A percentile compares a stretch with the other conserved stretches of the same genome.
Conservation (phyloP, 2,329 filamentous ascomycete species). For the Pseudogymnoascus sp. region DNA sequence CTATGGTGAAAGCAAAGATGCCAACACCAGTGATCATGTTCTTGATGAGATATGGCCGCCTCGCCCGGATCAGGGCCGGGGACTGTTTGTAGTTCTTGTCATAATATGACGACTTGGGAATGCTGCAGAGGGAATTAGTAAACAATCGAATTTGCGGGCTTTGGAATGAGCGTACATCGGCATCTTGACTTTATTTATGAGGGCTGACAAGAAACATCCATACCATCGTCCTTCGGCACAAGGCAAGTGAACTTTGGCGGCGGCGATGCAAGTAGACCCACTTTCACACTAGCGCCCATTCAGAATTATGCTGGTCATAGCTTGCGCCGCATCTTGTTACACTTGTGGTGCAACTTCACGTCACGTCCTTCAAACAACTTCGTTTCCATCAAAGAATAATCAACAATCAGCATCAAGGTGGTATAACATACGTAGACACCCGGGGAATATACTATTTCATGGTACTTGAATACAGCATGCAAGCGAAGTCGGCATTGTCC, state of each 20-base stretch:
- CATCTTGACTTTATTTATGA: conserved; percentile 10
- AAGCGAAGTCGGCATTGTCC: background rate
- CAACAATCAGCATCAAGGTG: conserved; percentile 4
- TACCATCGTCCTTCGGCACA: background rate
- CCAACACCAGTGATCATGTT: conserved; percentile 76
- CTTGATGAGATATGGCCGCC: conserved; percentile 84
- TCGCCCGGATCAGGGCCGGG: conserved; percentile 81
- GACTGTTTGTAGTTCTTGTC: conserved; percentile 78
- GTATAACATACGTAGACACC: conserved; percentile 5
- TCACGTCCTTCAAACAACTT: conserved; percentile 5
- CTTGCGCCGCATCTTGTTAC: background rate
- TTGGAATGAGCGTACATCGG: conserved; percentile 8
- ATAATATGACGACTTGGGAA: conserved; percentile 78
- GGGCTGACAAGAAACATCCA: conserved; percentile 1
- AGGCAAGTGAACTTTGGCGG: background rate
- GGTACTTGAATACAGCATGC: conserved; percentile 5
- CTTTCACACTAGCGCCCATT: conserved; percentile 2
- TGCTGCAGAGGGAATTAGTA: conserved; percentile 32
- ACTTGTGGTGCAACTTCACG: background rate
- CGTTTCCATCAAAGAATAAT: conserved; percentile 7
- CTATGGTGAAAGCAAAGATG: conserved; percentile 66
- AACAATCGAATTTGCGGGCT: conserved; percentile 7
- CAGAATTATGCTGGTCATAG: conserved; percentile 9
- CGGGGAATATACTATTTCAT: background rate
- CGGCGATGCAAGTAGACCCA: background rate